phyloP scores from a whole-genome alignment of 164 flowering plant genomes.

The Brasenia schreberi region DNA sequence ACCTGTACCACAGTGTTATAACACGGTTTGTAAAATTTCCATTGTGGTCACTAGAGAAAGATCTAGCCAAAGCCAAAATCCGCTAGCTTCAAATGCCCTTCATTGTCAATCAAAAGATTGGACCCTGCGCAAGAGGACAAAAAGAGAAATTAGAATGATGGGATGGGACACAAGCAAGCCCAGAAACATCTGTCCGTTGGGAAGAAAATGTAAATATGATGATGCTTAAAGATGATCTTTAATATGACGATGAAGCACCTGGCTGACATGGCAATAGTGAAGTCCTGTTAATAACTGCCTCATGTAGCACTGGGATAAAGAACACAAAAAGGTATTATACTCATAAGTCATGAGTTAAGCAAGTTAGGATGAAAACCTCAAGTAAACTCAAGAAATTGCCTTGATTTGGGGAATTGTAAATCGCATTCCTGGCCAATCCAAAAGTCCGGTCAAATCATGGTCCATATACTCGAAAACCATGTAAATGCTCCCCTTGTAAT shows the following conservation, averaged over 20 bases:
- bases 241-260: conserved; percentile 93
- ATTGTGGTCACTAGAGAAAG: conserved; percentile 62
- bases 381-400: conserved; percentile 13
- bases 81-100: conserved; percentile 87
- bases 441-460: conserved; percentile 92
- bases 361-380: neutral
- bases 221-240: conserved; percentile 38
- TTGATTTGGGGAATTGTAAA: conserved; percentile 89
- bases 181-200: neutral
- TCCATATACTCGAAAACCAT: conserved; percentile 99
- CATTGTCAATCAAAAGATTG: conserved; percentile 90
- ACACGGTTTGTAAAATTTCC: conserved; percentile 87
- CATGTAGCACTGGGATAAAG: conserved; percentile 67
- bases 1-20: conserved; percentile 95
- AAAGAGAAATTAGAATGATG: neutral
- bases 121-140: conserved; percentile 48
- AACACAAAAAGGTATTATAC: too few relatives aligned
- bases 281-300: conserved; percentile 90
- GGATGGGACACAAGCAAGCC: neutral
- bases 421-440: conserved; percentile 86
- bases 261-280: conserved; percentile 84
- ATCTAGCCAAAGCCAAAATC: conserved; percentile 97
- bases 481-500: conserved; percentile 78
- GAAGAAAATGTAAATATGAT: neutral
- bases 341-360: neutral